Percentiles rank a stretch among this genome's conserved stretches.
These are phyloP conservation scores for Globisporangium rhizosaccharum DNA, from an alignment of 352 stramenopile species.

Conservation along the genomic window DNA sequence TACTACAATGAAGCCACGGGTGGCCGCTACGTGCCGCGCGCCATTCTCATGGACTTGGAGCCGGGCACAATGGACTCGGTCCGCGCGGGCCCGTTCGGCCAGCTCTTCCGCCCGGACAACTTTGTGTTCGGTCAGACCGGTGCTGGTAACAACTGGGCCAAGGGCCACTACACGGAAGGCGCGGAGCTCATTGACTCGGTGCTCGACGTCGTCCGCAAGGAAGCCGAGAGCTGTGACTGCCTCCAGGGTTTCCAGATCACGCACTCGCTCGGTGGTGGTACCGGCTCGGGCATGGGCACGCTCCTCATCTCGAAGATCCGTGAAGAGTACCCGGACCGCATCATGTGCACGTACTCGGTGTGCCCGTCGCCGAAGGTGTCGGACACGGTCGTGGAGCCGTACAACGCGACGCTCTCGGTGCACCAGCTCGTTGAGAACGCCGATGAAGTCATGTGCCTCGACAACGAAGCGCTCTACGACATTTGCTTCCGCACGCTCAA, in stretches of 20 bases:
- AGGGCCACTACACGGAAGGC: constrained; percentile 99
- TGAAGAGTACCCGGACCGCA: constrained; percentile 98
- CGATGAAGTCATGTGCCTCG: constrained; percentile 99
- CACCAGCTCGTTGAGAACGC: constrained; percentile 99
- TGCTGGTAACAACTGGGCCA: constrained; percentile 99
- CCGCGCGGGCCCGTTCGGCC: constrained; percentile 91
- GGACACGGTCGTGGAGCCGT: constrained; percentile 99
- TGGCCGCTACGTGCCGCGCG: constrained; percentile 96
- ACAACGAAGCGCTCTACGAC: constrained; percentile 99
- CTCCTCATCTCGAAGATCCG: constrained; percentile 98
- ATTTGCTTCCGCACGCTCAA: constrained; percentile 99
- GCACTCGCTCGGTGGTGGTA: constrained; percentile 99
- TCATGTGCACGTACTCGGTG: constrained; percentile 99
- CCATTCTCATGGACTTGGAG: constrained; percentile 98
- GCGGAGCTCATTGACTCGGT: constrained; percentile 98
- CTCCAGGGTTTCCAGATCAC: constrained; percentile 99
- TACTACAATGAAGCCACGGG: constrained; percentile 99
- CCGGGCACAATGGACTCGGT: constrained; percentile 99
- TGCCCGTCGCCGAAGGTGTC: constrained; percentile 98
- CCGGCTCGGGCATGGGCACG: constrained; percentile 98
- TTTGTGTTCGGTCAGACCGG: constrained; percentile 99
- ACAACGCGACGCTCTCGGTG: constrained; percentile 99
- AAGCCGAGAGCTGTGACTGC: constrained; percentile 97
- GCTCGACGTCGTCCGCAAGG: constrained; percentile 98
- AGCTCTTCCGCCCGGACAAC: constrained; percentile 99